Evolutionary conservation across 257 asterid species (phyloP).

Genomic region (Solanum verrucosum): DNA sequence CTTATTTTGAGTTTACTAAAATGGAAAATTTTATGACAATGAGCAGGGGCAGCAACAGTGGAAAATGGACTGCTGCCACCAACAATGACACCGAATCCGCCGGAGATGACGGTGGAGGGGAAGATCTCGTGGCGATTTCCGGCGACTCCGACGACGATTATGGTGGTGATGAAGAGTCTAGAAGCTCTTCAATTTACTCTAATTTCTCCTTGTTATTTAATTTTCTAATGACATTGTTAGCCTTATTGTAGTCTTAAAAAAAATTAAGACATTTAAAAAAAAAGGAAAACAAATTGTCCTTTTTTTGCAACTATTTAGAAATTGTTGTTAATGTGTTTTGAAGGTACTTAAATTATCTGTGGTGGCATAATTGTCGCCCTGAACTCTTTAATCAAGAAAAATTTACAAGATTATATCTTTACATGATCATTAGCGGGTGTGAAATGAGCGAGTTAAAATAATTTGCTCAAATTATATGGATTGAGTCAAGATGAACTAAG

Average conservation of each 20-base stretch:
- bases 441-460: neutral
- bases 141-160: slow-evolving; percentile 42
- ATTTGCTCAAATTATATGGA: neutral
- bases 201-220: neutral
- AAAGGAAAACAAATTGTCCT: neutral
- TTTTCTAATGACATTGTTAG: slow-evolving; percentile 10
- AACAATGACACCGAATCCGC: neutral
- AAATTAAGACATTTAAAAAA: neutral
- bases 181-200: slow-evolving; percentile 9
- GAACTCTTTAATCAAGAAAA: neutral
- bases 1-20: neutral
- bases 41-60: slow-evolving; percentile 46
- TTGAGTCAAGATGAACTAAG: neutral
- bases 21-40: neutral
- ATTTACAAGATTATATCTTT: neutral
- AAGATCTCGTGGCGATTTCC: slow-evolving; percentile 28
- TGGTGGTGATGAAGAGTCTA: slow-evolving; percentile 31
- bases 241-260: neutral
- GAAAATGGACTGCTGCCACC: slow-evolving; percentile 49
- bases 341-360: neutral
- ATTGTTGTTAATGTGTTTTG: neutral
- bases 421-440: neutral
- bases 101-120: slow-evolving; percentile 16
- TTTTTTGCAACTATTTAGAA: neutral
- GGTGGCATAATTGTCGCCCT: slow-evolving; percentile 6